A percentile compares a stretch with the other conserved stretches of the same genome.
Conservation (phyloP, 2,329 filamentous ascomycete genomes). For the Cercospora sojina region DNA sequence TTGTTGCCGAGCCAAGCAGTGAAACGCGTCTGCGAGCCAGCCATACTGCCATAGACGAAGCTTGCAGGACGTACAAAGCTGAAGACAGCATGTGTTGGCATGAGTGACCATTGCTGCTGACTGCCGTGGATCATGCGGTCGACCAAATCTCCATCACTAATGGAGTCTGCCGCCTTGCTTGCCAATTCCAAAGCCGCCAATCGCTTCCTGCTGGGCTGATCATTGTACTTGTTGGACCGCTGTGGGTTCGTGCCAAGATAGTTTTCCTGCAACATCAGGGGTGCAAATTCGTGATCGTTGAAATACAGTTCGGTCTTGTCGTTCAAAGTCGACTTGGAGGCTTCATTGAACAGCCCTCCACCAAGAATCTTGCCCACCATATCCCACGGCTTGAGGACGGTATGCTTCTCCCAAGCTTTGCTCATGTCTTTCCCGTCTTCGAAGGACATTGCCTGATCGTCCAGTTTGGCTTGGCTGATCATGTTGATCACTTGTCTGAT, state of each 20-base stretch:
- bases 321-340: slow-evolving; percentile 83
- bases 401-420: slow-evolving; percentile 97
- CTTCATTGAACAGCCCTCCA: slow-evolving; percentile 78
- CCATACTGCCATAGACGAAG: slow-evolving; percentile 76
- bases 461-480: slow-evolving; percentile 90
- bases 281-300: slow-evolving; percentile 98
- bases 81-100: slow-evolving; percentile 94
- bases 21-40: slow-evolving; percentile 66
- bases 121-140: slow-evolving; percentile 98
- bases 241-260: slow-evolving; percentile 83
- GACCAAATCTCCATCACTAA: slow-evolving; percentile 93
- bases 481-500: slow-evolving; percentile 99
- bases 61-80: slow-evolving; percentile 91
- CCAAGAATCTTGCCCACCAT: slow-evolving; percentile 91
- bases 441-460: slow-evolving; percentile 75
- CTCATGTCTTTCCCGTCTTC: slow-evolving; percentile 91
- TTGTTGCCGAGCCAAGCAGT: slow-evolving; percentile 94
- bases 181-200: slow-evolving; percentile 83
- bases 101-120: slow-evolving; percentile 96
- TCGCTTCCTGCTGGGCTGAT: slow-evolving; percentile 61
- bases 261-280: slow-evolving; percentile 97
- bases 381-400: slow-evolving; percentile 96
- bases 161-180: slow-evolving; percentile 88
- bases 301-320: slow-evolving; percentile 99
- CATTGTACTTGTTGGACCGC: slow-evolving; percentile 59